Base-by-base conservation (phyloP, 1,139 yeast species). In the Hemisphaericaspora subhashii region DNA sequence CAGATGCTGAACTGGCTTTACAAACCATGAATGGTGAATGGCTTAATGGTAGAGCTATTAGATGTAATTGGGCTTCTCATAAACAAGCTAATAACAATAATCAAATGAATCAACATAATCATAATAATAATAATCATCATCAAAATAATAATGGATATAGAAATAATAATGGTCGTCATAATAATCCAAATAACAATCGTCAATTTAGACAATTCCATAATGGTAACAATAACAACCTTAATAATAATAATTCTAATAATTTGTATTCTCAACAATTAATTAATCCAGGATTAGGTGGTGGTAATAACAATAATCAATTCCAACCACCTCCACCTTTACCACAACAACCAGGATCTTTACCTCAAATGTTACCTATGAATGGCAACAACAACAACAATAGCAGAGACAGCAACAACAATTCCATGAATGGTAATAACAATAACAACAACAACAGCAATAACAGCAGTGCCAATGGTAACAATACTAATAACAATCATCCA, bases 11-110 rank as follows among this genome's bases (percentile, higher is more conserved):
- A 50, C 62, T 62, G 44, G 95, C 95, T 9, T 68, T 87, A 48
- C 75, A 72, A 39, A 65, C 81, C 16, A 86, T 85, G 90, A 83
- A 85, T 58, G 95, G 96, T 31, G 76, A 72, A 46, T 68, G 74
- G 62, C 64, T 88, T 37, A 81, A 83, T 37, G 90, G 90, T 40
- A 73, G 96, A 55, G 77, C 85, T 30, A 79, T 88, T 45, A 76
- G 96, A 56, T 79, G 89, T 53, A 88, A 87, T 60, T 87, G 96
- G 95, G 96, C 96, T 26, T 77, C 87, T 33, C 90, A 85, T 55
- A 83, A 82, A 55, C 81, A 77, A 47, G 40, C 49, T 25, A 51
- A 51, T 38, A 50, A 40, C 26, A 24, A 37, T 13, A 34, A 32
- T 23, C 24, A 31, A 8, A 37, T 32, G 26, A 30, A 26, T 18